Evolutionary conservation across 495 filamentous ascomycete genomes (phyloP).

Genomic region (Physcia stellaris): DNA sequence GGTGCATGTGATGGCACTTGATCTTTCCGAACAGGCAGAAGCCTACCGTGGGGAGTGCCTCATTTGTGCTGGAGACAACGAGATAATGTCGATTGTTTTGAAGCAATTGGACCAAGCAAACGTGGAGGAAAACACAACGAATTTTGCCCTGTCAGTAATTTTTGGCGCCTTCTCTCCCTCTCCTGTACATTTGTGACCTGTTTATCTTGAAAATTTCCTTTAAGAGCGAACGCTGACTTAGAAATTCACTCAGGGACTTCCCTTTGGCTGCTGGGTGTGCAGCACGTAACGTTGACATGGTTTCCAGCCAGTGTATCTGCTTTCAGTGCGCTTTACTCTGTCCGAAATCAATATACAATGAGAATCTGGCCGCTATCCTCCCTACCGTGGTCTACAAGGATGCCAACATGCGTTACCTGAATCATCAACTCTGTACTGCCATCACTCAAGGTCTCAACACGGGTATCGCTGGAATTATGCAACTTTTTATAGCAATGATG

Average conservation of each 20-base stretch:
- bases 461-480: conserved; percentile 15
- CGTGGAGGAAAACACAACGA: conserved; percentile 14
- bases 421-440: conserved; percentile 17
- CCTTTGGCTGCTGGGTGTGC: conserved; percentile 12
- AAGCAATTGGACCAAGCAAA: conserved; percentile 19
- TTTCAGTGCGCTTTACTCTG: conserved; percentile 18
- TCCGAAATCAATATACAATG: conserved; percentile 16
- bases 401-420: conserved; percentile 18
- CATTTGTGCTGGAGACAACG: conserved; percentile 24
- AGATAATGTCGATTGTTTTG: conserved; percentile 21
- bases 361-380: conserved; percentile 6
- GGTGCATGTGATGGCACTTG: conserved; percentile 8
- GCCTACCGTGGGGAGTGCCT: conserved; percentile 20
- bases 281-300: conserved; percentile 17
- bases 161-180: conserved; percentile 16
- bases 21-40: conserved; percentile 7
- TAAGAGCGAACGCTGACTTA: too few relatives aligned
- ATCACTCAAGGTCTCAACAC: conserved; percentile 12
- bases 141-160: conserved; percentile 18
- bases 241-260: too few relatives aligned
- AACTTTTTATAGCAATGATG: conserved; percentile 22
- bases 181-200: neutral
- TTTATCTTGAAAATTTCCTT: neutral
- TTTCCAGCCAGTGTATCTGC: conserved; percentile 19
- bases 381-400: conserved; percentile 12